A percentile compares a stretch with the other conserved stretches of the same genome.
phyloP scores from a whole-genome alignment of 2,329 filamentous ascomycete genomes.

The Monilinia fructigena region DNA sequence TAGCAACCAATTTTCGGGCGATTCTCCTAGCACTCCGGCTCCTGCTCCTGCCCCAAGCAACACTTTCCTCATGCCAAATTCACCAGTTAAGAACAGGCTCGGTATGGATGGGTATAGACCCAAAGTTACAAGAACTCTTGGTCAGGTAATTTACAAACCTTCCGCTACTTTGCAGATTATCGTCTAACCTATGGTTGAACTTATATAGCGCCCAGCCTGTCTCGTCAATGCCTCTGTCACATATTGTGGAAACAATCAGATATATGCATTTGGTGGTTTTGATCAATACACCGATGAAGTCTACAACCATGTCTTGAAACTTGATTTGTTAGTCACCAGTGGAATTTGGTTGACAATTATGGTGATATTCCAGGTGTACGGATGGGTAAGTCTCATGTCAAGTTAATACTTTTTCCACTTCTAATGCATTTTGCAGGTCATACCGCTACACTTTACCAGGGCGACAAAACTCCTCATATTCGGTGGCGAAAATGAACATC shows the following conservation, averaged over 20 bases:
- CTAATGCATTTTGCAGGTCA: constrained; percentile 60
- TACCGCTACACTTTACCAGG: constrained; percentile 90
- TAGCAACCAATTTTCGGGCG: constrained; percentile 28
- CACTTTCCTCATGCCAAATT: constrained; percentile 89
- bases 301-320: constrained; percentile 91
- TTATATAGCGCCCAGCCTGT: constrained; percentile 69
- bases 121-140: constrained; percentile 74
- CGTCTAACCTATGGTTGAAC: constrained; percentile 9
- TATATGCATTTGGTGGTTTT: constrained; percentile 97
- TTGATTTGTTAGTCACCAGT: constrained; percentile 89
- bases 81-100: constrained; percentile 66
- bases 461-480: constrained; percentile 97
- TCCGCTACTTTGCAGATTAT: neutral
- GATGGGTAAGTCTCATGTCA: constrained; percentile 66
- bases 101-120: constrained; percentile 77
- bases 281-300: constrained; percentile 99
- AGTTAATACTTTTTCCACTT: neutral
- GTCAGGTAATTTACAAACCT: constrained; percentile 47
- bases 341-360: constrained; percentile 97
- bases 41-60: constrained; percentile 56
- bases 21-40: constrained; percentile 44
- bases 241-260: constrained; percentile 96
- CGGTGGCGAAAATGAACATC: constrained; percentile 95
- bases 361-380: constrained; percentile 95
- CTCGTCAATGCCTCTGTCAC: constrained; percentile 98